Evolutionary conservation across 441 rosid species (phyloP), one percentile per base, ranked within the genome.

Genomic region (Mallotus repandus): DNA sequence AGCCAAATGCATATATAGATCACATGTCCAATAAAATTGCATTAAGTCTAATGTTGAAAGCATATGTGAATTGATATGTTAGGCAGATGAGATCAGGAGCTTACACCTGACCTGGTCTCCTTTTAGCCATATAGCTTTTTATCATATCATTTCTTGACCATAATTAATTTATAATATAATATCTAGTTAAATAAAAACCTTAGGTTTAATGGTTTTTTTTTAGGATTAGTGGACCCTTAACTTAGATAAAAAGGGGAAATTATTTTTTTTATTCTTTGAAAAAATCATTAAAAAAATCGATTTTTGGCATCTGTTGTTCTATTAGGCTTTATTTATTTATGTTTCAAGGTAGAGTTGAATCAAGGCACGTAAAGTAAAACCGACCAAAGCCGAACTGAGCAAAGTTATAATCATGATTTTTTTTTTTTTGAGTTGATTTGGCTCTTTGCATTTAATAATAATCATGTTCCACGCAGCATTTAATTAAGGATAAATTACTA

Each of bases 11-110:
- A 29, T 29, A 29, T 29, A 29, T 70, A 55, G 58, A 35, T 72
- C 82, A 76, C 78, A 74, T 82, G 88, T 78, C 69, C 84, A 62
- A 71, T 43, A 64, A 71, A 58, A 29, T 38, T 38, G 41, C 41
- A 38, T 38, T 38, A 3, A 38, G 25, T 67, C 52, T 67, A 55
- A 41, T 32, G 43, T 67, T 62, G 77, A 19, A 25, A 29, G 14
- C 52, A 21, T 41, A 38, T 38, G 41, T 38, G 41, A 38, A 38
- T 38, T 38, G 6, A 41, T 10, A 7, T 9, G 1, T 68, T 2
- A 32, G 43, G 41, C 41, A 38, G 41, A 38, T 38, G 41, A 38
- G 54, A 45, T 14, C 19, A 49, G 21, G 52, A 66, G 46, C 56
- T 25, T n/a, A n/a, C 1, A 25, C 29, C 29, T 46, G 48, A 15